A percentile compares a stretch with the other conserved stretches of the same genome.
Evolutionary conservation across 2,329 filamentous ascomycete genomes (phyloP).

Genomic region (Achaetomium macrosporum): DNA sequence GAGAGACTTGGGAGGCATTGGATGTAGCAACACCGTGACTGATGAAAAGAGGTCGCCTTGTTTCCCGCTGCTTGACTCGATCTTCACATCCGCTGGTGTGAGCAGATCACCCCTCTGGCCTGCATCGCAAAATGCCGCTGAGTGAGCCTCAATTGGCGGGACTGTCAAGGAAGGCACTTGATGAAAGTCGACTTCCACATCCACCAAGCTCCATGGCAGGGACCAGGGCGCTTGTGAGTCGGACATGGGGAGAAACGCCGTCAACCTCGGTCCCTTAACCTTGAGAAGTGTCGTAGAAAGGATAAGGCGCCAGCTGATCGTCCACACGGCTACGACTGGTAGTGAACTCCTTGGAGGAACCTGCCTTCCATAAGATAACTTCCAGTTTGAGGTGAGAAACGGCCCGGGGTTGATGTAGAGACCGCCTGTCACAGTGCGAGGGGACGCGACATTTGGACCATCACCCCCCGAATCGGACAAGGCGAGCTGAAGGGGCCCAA

Average conservation of each 20-base stretch:
- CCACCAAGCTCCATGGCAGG: neutral
- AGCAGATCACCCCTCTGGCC: neutral
- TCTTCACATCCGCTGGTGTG: neutral
- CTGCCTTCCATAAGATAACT: too few relatives aligned
- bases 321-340: too few relatives aligned
- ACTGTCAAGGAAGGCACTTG: constrained; percentile 8
- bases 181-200: constrained; percentile 1
- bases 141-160: neutral
- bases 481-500: constrained; percentile 5
- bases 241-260: constrained; percentile 5
- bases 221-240: constrained; percentile 6
- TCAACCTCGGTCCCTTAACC: neutral
- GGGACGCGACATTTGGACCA: constrained; percentile 3
- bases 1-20: neutral
- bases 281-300: neutral
- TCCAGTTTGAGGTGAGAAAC: too few relatives aligned
- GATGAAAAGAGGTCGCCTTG: neutral
- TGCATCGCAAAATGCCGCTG: neutral
- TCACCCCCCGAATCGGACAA: constrained; percentile 12
- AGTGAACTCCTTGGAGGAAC: too few relatives aligned
- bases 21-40: neutral
- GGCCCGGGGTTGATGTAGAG: too few relatives aligned
- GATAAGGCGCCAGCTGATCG: too few relatives aligned
- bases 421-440: constrained; percentile 5
- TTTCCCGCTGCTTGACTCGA: neutral